Percentiles rank a stretch among this genome's conserved stretches.
Conservation (phyloP, 1,139 yeast genomes). For the Yamadazyma pseudoaaseri region DNA sequence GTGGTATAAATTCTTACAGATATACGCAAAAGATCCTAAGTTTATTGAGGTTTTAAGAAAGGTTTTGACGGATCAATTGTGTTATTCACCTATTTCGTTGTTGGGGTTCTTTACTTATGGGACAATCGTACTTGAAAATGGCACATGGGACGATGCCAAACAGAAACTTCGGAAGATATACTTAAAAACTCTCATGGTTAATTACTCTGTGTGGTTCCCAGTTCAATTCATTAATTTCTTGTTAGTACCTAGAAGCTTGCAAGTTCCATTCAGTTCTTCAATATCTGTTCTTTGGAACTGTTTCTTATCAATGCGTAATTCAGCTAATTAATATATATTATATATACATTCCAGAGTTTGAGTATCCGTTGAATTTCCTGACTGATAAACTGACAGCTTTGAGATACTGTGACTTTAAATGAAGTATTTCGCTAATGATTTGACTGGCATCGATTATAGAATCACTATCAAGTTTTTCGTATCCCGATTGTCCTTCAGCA, state of each 20-base stretch:
- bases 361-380: slow-evolving; percentile 35
- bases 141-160: slow-evolving; percentile 62
- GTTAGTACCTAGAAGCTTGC: slow-evolving; percentile 72
- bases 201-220: slow-evolving; percentile 91
- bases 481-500: slow-evolving; percentile 60
- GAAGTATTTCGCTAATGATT: slow-evolving; percentile 19
- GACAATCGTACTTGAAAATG: slow-evolving; percentile 76
- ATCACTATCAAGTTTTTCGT: slow-evolving; percentile 43
- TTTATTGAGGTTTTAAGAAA: slow-evolving; percentile 81
- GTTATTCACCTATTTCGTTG: slow-evolving; percentile 84
- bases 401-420: slow-evolving; percentile 19
- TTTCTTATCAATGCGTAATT: slow-evolving; percentile 75
- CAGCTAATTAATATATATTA: slow-evolving; percentile 19
- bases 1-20: slow-evolving; percentile 85
- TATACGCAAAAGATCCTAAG: slow-evolving; percentile 78
- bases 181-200: slow-evolving; percentile 72
- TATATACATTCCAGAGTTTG: slow-evolving; percentile 42
- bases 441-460: slow-evolving; percentile 34
- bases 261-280: slow-evolving; percentile 89
- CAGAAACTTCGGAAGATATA: slow-evolving; percentile 65
- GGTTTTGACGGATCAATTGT: slow-evolving; percentile 84
- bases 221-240: slow-evolving; percentile 89
- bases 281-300: slow-evolving; percentile 94
- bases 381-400: slow-evolving; percentile 27
- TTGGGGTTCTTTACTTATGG: slow-evolving; percentile 82